Base-by-base conservation (phyloP, 1,284 basidiomycete species). In the Pseudozyma thailandica region DNA sequence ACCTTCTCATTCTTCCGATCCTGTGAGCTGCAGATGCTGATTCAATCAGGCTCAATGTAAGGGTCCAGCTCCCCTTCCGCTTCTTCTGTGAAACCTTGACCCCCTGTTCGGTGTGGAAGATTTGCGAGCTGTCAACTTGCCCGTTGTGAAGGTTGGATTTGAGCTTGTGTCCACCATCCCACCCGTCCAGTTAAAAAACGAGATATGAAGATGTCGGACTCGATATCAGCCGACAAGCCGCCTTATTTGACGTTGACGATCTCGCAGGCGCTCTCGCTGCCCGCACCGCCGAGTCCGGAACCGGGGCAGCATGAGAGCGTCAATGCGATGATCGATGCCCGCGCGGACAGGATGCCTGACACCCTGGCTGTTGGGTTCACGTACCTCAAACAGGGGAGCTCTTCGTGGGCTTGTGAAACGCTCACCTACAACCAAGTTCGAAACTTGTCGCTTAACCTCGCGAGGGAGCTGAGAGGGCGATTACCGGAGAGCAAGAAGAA, bases 301-400 rank as follows among this genome's bases (percentile, higher is more conserved):
- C 83, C 84, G 2, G 73, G 78, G 49, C 64, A 79, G 18, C 78
- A 84, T 48, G 54, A 53, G 26, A 77, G 79, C 12, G 77, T 85
- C 39, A 73, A 81, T 25, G 69, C 80, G 48, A 66, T 85, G 49
- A 77, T 85, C 27, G 70, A 81, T 12, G 72, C 80, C 47, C 79
- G 84, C 13, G 82, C 82, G 4, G 31, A 53, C 9, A 77, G 81
- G 35, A 66, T 80, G 33, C 65, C 64, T 15, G 76, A 81, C 31
- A 72, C 75, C 27, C 72, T 82, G 21, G 84, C 83, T 9, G 83
- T 84, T 2, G 84, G 84, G 4, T 84, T 85, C 70, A 78, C 82
- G 13, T 43, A 50, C 26, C 59, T 56, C 39, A 26, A 31, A 3
- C 42, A 53, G 1, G 56, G 25, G 16, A 30, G 49, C 65, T 21